Evolutionary conservation across 495 filamentous ascomycete species (phyloP).

Genomic region (Neurospora sp.): DNA sequence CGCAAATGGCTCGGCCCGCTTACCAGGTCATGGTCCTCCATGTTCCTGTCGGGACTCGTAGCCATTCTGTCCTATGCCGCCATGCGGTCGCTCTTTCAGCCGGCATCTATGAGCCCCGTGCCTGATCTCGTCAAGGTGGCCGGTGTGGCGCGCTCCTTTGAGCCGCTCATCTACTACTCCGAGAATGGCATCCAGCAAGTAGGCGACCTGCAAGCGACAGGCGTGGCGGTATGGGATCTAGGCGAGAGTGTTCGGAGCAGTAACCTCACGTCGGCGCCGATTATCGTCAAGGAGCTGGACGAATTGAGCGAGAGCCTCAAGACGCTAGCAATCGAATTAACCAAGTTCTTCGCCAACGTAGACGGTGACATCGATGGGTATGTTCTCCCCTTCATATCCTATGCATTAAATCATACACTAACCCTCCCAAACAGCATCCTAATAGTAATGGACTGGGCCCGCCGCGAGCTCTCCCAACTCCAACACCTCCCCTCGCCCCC

Average conservation of each 20-base stretch:
- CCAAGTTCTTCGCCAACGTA: constrained; percentile 81
- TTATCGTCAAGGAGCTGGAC: constrained; percentile 77
- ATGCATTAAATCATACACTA: no score
- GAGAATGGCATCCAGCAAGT: constrained; percentile 80
- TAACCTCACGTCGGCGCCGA: constrained; percentile 78
- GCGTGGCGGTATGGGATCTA: constrained; percentile 85
- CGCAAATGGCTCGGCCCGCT: constrained; percentile 44
- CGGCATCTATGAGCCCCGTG: constrained; percentile 54
- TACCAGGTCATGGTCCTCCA: constrained; percentile 56
- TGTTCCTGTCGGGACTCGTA: constrained; percentile 44
- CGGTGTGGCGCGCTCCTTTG: constrained; percentile 75
- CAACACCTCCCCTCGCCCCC: constrained; percentile 41
- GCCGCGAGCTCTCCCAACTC: constrained; percentile 58
- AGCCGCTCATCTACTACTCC: constrained; percentile 85
- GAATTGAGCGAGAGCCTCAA: constrained; percentile 74
- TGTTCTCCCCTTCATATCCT: neutral
- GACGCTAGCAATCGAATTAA: constrained; percentile 68
- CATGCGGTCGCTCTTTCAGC: constrained; percentile 56
- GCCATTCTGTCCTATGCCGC: constrained; percentile 48
- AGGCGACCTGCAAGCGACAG: constrained; percentile 74
- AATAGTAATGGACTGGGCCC: constrained; percentile 90
- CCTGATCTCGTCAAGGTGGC: constrained; percentile 88
- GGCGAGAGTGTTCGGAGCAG: constrained; percentile 78
- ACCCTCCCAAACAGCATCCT: constrained; percentile 47
- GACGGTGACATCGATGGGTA: constrained; percentile 80